Conservation (phyloP, 2,329 filamentous ascomycete species). For the Cladosporium sp. region DNA sequence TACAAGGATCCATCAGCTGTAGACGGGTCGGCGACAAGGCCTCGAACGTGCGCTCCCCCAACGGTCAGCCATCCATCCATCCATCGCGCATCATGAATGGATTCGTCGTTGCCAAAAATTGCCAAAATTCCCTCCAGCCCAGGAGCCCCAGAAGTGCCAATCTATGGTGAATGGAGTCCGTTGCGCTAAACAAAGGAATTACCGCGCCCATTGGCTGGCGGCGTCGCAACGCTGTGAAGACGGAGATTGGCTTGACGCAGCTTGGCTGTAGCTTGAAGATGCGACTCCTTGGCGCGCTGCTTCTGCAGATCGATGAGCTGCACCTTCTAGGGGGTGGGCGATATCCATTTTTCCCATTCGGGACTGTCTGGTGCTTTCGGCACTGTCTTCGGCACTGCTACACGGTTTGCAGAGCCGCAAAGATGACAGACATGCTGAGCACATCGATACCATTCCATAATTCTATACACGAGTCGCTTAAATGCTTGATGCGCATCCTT, state of each 20-base stretch:
- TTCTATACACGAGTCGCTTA: background rate
- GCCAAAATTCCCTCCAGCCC: background rate
- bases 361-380: background rate
- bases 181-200: background rate
- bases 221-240: constrained; percentile 4
- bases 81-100: constrained; percentile 5
- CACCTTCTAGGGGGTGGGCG: background rate
- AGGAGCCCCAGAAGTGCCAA: constrained; percentile 8
- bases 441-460: background rate
- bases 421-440: background rate
- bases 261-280: constrained; percentile 16
- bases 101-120: constrained; percentile 7
- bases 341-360: background rate
- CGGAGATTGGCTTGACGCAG: constrained; percentile 18
- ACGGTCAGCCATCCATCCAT: background rate
- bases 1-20: background rate
- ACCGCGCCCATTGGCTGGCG: background rate
- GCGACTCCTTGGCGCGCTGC: background rate
- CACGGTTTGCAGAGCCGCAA: background rate
- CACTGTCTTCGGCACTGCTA: background rate
- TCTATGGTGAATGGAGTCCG: constrained; percentile 2
- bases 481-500: constrained; percentile 14
- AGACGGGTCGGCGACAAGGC: constrained; percentile 5
- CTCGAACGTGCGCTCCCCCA: constrained; percentile 6
- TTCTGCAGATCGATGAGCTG: constrained; percentile 3